phyloP scores from a whole-genome alignment of 371 early-diverging fungal species.

The Actinomortierella wolfii region DNA sequence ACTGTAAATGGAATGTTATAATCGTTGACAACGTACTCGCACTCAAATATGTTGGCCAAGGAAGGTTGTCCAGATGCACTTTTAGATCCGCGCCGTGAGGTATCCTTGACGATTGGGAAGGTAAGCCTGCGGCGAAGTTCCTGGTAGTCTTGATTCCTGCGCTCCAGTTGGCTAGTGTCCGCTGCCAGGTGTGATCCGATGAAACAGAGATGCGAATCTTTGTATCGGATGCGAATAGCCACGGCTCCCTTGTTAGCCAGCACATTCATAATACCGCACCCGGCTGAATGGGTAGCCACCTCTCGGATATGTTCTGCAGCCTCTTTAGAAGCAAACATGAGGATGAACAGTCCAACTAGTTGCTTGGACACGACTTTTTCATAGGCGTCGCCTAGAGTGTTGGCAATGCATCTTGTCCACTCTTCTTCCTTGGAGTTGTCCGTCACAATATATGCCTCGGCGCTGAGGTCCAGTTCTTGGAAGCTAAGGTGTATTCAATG shows the following conservation, averaged over 20 bases:
- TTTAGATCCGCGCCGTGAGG: slow-evolving; percentile 23
- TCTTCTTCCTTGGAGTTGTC: slow-evolving; percentile 77
- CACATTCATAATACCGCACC: slow-evolving; percentile 81
- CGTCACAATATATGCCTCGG: slow-evolving; percentile 83
- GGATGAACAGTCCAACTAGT: slow-evolving; percentile 84
- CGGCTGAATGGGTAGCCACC: slow-evolving; percentile 63
- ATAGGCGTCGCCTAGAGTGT: slow-evolving; percentile 56
- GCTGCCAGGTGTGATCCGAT: slow-evolving; percentile 92
- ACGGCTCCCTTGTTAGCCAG: slow-evolving; percentile 97
- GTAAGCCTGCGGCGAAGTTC: slow-evolving; percentile 77
- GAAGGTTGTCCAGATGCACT: slow-evolving; percentile 29
- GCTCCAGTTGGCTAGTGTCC: slow-evolving; percentile 74
- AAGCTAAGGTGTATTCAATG: slow-evolving; percentile 53
- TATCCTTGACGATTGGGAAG: slow-evolving; percentile 57
- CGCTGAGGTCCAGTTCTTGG: slow-evolving; percentile 88
- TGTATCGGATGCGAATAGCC: slow-evolving; percentile 73
- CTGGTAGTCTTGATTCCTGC: slow-evolving; percentile 88
- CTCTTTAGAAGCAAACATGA: slow-evolving; percentile 72
- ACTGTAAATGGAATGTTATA: too few species aligned
- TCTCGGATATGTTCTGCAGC: slow-evolving; percentile 61
- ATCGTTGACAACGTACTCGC: slow-evolving; percentile 58
- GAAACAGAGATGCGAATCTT: slow-evolving; percentile 86
- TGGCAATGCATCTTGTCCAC: slow-evolving; percentile 80
- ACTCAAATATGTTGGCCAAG: slow-evolving; percentile 61
- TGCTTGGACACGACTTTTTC: slow-evolving; percentile 71